These are phyloP conservation scores for Hordeum pubiflorum DNA, from an alignment of 202 grass and related monocot species.

Conservation along the genomic window DNA sequence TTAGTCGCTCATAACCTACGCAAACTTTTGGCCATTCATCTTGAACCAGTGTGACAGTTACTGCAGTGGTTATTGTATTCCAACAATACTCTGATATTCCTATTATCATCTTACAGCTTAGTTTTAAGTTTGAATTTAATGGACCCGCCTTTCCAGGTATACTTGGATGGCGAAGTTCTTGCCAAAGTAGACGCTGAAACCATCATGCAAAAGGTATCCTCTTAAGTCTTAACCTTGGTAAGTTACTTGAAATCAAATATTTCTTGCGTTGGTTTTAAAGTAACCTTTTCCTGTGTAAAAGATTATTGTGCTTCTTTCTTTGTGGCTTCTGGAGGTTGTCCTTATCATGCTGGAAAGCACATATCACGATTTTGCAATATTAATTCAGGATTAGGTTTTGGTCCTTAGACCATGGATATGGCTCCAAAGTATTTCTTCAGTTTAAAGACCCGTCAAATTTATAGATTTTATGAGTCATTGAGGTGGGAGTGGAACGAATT, in stretches of 20 bases:
- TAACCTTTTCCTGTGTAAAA: background rate
- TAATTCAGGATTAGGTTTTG: background rate
- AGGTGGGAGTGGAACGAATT: background rate
- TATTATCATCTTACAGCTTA: conserved; percentile 9
- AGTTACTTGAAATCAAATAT: conserved; percentile 26
- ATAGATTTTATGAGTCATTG: background rate
- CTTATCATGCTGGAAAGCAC: background rate
- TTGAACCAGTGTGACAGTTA: background rate
- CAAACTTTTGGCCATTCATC: conserved; percentile 7
- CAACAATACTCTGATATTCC: background rate
- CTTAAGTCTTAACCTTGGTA: conserved; percentile 48
- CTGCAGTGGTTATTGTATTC: background rate
- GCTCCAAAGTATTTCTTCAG: background rate
- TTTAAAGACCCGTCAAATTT: background rate
- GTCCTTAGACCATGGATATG: background rate
- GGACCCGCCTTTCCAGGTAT: conserved; percentile 40
- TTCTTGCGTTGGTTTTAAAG: conserved; percentile 3
- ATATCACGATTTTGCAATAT: background rate
- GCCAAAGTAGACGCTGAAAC: conserved; percentile 30
- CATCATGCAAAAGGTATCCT: conserved; percentile 60
- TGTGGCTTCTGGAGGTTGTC: background rate
- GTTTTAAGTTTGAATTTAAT: conserved; percentile 32
- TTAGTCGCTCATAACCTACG: background rate
- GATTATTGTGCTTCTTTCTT: background rate
- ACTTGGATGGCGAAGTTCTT: conserved; percentile 61